Conservation (phyloP, 495 filamentous ascomycete genomes). For the Thermochaetoides thermophila region DNA sequence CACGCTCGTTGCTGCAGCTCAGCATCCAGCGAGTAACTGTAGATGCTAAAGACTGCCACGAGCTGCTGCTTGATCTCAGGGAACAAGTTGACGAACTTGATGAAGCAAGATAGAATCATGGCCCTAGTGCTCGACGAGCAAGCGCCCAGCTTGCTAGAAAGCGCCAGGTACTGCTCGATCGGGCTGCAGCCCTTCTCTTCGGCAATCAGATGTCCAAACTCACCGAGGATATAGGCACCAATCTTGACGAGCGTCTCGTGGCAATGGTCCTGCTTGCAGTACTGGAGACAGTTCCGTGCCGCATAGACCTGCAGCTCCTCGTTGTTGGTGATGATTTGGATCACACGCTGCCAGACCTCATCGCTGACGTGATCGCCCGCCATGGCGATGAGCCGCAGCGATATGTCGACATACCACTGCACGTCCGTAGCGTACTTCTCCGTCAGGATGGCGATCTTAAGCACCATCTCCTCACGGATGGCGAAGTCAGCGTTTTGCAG, state of each 20-base stretch:
- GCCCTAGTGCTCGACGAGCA: slow-evolving; percentile 81
- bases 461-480: slow-evolving; percentile 96
- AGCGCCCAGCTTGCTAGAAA: slow-evolving; percentile 78
- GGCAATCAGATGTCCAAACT: slow-evolving; percentile 97
- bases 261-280: slow-evolving; percentile 80
- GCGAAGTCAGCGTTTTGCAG: slow-evolving; percentile 94
- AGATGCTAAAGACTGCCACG: slow-evolving; percentile 73
- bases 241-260: slow-evolving; percentile 97
- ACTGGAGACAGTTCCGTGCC: slow-evolving; percentile 76
- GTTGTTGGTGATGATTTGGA: slow-evolving; percentile 98
- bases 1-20: slow-evolving; percentile 94
- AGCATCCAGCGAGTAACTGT: slow-evolving; percentile 88
- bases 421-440: slow-evolving; percentile 98
- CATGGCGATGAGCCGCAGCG: slow-evolving; percentile 83
- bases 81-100: slow-evolving; percentile 98
- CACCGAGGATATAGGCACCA: slow-evolving; percentile 85
- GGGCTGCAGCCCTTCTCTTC: slow-evolving; percentile 86
- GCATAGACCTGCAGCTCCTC: slow-evolving; percentile 96
- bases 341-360: slow-evolving; percentile 98
- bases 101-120: slow-evolving; percentile 84
- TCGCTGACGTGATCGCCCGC: slow-evolving; percentile 98
- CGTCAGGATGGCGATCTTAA: slow-evolving; percentile 95
- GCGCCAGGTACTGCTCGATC: slow-evolving; percentile 91
- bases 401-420: slow-evolving; percentile 99
- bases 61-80: slow-evolving; percentile 97